Base-by-base conservation (phyloP, 164 flowering plant species). In the Magnolia officinalis region DNA sequence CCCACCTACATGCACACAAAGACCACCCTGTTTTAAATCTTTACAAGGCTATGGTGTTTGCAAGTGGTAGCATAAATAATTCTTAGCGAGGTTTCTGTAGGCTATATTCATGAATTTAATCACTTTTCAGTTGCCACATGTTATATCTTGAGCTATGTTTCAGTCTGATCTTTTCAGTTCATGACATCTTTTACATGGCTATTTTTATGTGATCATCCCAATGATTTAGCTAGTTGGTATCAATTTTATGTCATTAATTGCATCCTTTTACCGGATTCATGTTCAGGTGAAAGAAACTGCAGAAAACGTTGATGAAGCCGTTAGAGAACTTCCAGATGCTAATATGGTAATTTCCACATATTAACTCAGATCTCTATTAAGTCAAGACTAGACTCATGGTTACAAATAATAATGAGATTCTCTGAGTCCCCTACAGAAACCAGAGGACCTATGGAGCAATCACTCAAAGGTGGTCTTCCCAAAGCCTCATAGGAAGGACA, bases 291-390 rank as follows among this genome's bases (percentile, higher is more conserved):
- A 87, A 87, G 86, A 88, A 83, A 94, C 99, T 74, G 99, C 99
- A 61, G 95, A 75, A 80, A 89, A 94, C 87, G 92, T 96, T 77
- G 95, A 90, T 80, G 98, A 88, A 6, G 99, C 99, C 37, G 94
- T 86, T 65, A 84, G 92, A 82, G 99, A 96, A 77, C 97, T 96
- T 83, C 99, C 99, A 16, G 99, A 96, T 87, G 99, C 99, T 76
- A 94, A 96, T 84, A 61, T 80, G 95, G 99, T 96, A 87, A 80
- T 51, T 72, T 69, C 67, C 8, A 50, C 21, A 64, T 7, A 58
- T 7, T 74, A 31, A 65, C 63, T 55, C 55, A 78, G 11, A 7
- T 26, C 2, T 20, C 24, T 23, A 63, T 74, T 8, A 11, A 69
- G 31, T 11, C 11, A 58, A 50, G 2, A 8, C 58, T 20, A 50